Base-by-base conservation (phyloP, 805 yeast genomes). In the Metschnikowia kunwiensis region DNA sequence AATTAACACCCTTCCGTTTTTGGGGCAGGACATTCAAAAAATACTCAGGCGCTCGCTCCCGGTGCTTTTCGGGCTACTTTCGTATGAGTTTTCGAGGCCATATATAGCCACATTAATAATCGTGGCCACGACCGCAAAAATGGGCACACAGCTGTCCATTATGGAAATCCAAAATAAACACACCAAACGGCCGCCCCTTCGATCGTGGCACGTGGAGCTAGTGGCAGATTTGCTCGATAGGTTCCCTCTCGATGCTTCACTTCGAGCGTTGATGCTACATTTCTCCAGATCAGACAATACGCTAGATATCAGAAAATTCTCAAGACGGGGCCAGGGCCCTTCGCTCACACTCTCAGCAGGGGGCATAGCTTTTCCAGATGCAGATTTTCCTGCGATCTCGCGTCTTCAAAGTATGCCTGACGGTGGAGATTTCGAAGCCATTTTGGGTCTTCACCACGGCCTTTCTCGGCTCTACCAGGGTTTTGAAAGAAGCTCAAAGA, bases 31-130 rank as follows among this genome's bases (percentile, higher is more conserved):
- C 12, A 21, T 32, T 4, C 32, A 34, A 14, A 19, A 18, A 4
- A 13, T n/a, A 7, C 36, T 46, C 10, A 39, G 36, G 4, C 31
- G 34, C 3, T 24, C 36, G 9, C 40, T 43, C 19, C 53, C 52
- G 6, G 24, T 47, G 10, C 40, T 47, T 26, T 34, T 43, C 23
- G 39, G 45, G 5, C 36, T 49, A 7, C 44, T 49, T 12, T 35
- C 51, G 12, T 44, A 38, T 22, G 50, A 49, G 42, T 45, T 30
- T 28, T 36, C 34, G 36, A 32, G 53, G 19, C 49, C 49, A 1
- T 32, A 31, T n/a, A 38, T 49, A n/a, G 24, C 40, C 21, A 34
- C 42, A 3, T 26, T 49, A 7, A 33, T 47, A 19, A 30, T 42
- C 12, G 32, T 38, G n/a, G 42, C 40, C 10, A 42, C 45, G 8